Percentiles rank a stretch among this genome's conserved stretches.
These are phyloP conservation scores for Tylopilus sp. DNA, from an alignment of 1,284 basidiomycete genomes.

Conservation along the genomic window DNA sequence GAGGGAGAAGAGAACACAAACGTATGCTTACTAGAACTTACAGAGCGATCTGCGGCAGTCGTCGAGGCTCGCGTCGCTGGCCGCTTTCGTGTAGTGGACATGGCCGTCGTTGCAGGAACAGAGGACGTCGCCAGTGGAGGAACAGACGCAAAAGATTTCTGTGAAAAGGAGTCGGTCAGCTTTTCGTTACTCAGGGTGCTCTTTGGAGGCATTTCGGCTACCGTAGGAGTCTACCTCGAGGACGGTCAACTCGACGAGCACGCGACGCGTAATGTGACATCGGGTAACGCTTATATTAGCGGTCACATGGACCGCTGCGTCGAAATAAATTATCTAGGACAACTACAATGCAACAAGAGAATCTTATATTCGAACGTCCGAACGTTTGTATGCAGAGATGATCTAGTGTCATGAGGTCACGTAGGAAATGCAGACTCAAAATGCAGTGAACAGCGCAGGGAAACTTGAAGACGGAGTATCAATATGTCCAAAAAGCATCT, in stretches of 20 bases:
- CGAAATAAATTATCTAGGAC: slow-evolving; percentile 1
- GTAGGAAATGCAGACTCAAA: slow-evolving; percentile 3
- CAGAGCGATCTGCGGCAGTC: not conserved
- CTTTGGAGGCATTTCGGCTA: slow-evolving; percentile 21
- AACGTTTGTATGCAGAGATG: slow-evolving; percentile 7
- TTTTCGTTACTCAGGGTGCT: slow-evolving; percentile 16
- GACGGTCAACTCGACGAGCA: slow-evolving; percentile 2
- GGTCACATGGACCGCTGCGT: not conserved
- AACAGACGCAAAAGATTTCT: slow-evolving; percentile 6
- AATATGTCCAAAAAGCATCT: slow-evolving; percentile 2
- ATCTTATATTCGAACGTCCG: slow-evolving; percentile 2
- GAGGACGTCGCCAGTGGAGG: slow-evolving; percentile 5
- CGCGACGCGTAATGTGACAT: slow-evolving; percentile 20
- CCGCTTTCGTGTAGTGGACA: slow-evolving; percentile 13
- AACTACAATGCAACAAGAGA: slow-evolving; percentile 3
- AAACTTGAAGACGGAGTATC: slow-evolving; percentile 1
- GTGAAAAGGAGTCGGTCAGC: slow-evolving; percentile 31
- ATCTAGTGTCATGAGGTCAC: slow-evolving; percentile 11
- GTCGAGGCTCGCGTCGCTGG: slow-evolving; percentile 13
- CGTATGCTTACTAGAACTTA: slow-evolving; percentile 11
- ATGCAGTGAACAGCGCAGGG: slow-evolving; percentile 6
- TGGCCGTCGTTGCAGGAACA: not conserved
- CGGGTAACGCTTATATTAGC: slow-evolving; percentile 10
- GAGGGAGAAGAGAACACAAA: not conserved
- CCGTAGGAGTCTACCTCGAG: slow-evolving; percentile 3